Conservation (phyloP, 257 asterid species). For the Primulina huaijiensis region DNA sequence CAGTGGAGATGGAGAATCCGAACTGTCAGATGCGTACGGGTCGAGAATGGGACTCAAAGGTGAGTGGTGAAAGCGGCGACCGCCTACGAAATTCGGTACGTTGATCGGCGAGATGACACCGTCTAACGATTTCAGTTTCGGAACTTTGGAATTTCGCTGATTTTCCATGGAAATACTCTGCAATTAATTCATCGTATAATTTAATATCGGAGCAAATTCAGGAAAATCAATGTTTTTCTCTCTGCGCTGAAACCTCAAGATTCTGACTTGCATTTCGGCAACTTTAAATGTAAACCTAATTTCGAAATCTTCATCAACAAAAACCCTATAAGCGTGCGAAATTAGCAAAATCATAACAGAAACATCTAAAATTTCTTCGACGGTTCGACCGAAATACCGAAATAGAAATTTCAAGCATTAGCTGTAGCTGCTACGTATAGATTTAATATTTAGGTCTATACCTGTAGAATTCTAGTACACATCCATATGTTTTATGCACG, state of each 20-base stretch:
- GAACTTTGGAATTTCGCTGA: slow-evolving; percentile 36
- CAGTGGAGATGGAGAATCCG: slow-evolving; percentile 43
- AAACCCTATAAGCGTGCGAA: slow-evolving; percentile 10
- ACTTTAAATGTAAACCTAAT: slow-evolving; percentile 8
- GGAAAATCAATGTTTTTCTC: background rate
- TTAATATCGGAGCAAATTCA: slow-evolving; percentile 4
- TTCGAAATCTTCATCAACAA: slow-evolving; percentile 13
- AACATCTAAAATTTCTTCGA: background rate
- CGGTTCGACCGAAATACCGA: background rate
- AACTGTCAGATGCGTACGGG: slow-evolving; percentile 57
- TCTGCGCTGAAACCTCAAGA: slow-evolving; percentile 6
- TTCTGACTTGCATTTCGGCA: background rate
- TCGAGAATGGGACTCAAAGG: slow-evolving; percentile 33
- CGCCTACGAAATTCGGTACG: slow-evolving; percentile 27
- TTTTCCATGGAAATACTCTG: slow-evolving; percentile 48
- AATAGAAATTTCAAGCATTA: slow-evolving; percentile 16
- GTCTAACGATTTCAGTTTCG: slow-evolving; percentile 33
- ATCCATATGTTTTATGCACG: slow-evolving; percentile 20
- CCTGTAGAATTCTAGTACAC: slow-evolving; percentile 1
- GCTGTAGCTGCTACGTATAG: background rate
- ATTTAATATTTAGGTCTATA: background rate
- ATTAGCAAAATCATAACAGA: background rate
- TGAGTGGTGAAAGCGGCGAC: slow-evolving; percentile 29
- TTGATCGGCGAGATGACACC: slow-evolving; percentile 37
- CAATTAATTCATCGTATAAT: slow-evolving; percentile 24